Percentiles rank a stretch among this genome's conserved stretches.
phyloP scores from a whole-genome alignment of 164 flowering plant species.

The Vitis vinifera region DNA sequence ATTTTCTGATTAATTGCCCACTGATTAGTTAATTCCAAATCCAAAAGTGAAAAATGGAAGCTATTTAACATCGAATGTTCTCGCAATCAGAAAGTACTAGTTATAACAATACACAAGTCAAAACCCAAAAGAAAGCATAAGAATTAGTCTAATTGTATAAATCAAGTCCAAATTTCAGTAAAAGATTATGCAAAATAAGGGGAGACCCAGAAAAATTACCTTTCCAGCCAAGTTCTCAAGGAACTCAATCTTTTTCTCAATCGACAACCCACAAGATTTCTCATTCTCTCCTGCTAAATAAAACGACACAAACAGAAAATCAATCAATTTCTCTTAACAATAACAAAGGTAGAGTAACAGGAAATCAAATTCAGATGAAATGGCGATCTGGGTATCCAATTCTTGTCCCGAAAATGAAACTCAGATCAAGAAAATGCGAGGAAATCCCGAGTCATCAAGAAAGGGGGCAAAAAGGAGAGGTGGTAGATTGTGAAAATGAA shows the following conservation, averaged over 20 bases:
- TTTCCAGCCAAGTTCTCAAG: slow-evolving; percentile 63
- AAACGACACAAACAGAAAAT: slow-evolving; percentile 4
- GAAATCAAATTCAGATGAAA: background rate
- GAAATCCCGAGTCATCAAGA: background rate
- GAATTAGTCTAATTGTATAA: too few species aligned
- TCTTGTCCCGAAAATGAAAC: background rate
- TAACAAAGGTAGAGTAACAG: background rate
- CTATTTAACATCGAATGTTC: too few species aligned
- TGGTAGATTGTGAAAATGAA: background rate
- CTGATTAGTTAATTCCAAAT: too few species aligned
- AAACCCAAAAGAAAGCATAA: too few species aligned
- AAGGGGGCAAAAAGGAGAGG: background rate
- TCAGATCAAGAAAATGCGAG: background rate
- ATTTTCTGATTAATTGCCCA: too few species aligned
- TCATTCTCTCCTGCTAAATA: slow-evolving; percentile 34
- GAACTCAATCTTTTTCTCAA: slow-evolving; percentile 82
- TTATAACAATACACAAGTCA: too few species aligned
- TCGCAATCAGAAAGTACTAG: too few species aligned
- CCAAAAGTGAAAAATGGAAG: too few species aligned
- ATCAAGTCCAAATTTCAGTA: too few species aligned
- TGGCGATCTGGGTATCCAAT: background rate
- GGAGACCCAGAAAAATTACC: slow-evolving; percentile 9
- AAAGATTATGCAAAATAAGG: background rate
- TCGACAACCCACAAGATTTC: slow-evolving; percentile 44
- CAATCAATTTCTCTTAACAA: background rate